These are phyloP conservation scores for Pisolithus microcarpus DNA, from an alignment of 768 basidiomycete species.

Conservation along the genomic window DNA sequence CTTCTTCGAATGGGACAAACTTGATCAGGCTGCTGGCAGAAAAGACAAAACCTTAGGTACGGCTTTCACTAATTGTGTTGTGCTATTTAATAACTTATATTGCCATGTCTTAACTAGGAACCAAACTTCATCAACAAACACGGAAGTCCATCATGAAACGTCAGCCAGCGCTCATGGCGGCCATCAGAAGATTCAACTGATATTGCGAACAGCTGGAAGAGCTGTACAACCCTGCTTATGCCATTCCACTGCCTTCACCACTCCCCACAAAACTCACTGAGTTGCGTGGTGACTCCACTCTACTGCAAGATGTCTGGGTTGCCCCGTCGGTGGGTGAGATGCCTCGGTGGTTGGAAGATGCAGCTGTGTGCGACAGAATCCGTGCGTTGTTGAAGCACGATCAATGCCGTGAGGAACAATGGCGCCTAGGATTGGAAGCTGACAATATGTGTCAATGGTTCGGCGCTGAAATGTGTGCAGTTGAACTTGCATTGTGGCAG, in stretches of 20 bases:
- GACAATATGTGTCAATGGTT: slow-evolving; percentile 34
- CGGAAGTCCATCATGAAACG: slow-evolving; percentile 21
- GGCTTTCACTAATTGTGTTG: too few relatives aligned
- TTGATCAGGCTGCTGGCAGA: slow-evolving; percentile 26
- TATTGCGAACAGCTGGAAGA: too few relatives aligned
- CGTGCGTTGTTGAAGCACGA: slow-evolving; percentile 21
- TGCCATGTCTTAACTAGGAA: slow-evolving; percentile 9
- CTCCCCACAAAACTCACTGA: slow-evolving; percentile 25
- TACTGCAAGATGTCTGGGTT: slow-evolving; percentile 37
- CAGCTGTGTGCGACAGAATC: slow-evolving; percentile 25
- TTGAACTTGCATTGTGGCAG: slow-evolving; percentile 3
- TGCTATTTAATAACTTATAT: too few relatives aligned
- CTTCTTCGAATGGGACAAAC: slow-evolving; percentile 34
- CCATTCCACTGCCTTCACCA: slow-evolving; percentile 27
- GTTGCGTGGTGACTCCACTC: slow-evolving; percentile 5
- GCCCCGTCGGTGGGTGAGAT: slow-evolving; percentile 3
- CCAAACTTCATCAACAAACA: slow-evolving; percentile 27
- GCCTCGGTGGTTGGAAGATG: slow-evolving; percentile 30
- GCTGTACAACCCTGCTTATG: slow-evolving; percentile 7
- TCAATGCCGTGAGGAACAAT: slow-evolving; percentile 26
- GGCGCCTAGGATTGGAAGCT: slow-evolving; percentile 19
- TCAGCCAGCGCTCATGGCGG: slow-evolving; percentile 14
- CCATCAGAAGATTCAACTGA: too few relatives aligned
- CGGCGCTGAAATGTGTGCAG: slow-evolving; percentile 19
- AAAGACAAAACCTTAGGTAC: slow-evolving; percentile 16